Evolutionary conservation across 1,284 basidiomycete genomes (phyloP).

Genomic region (Austropuccinia psidii): DNA sequence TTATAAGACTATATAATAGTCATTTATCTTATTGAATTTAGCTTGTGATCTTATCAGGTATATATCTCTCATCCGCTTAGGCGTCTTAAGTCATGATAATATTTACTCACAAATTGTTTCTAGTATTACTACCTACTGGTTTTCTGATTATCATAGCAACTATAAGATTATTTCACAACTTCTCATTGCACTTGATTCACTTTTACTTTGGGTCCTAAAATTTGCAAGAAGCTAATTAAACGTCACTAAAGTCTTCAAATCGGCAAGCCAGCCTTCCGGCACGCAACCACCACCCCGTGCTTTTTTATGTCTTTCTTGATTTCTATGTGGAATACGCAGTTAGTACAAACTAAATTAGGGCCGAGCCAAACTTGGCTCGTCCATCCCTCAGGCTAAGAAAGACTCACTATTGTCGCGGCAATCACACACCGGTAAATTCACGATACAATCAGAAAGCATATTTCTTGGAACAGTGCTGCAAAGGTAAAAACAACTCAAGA

Average conservation of each 20-base stretch:
- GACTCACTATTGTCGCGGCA: conserved; percentile 31
- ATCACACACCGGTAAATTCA: conserved; percentile 36
- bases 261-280: conserved; percentile 24
- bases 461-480: conserved; percentile 31
- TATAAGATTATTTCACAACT: no score
- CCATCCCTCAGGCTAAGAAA: not conserved
- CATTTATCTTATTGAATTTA: no score
- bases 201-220: no score
- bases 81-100: no score
- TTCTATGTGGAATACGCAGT: not conserved
- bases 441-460: conserved; percentile 31
- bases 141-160: no score
- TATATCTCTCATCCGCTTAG: no score
- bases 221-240: not conserved
- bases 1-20: no score
- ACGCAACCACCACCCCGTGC: conserved; percentile 25
- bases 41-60: no score
- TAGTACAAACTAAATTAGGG: not conserved
- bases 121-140: no score
- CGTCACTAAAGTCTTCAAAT: not conserved
- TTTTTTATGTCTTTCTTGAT: conserved; percentile 17
- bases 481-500: not conserved
- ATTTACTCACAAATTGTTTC: no score
- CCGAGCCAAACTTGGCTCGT: not conserved
- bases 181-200: no score